These are phyloP conservation scores for Pseudogymnoascus sp. DNA, from an alignment of 2,329 filamentous ascomycete genomes.

Conservation along the genomic window DNA sequence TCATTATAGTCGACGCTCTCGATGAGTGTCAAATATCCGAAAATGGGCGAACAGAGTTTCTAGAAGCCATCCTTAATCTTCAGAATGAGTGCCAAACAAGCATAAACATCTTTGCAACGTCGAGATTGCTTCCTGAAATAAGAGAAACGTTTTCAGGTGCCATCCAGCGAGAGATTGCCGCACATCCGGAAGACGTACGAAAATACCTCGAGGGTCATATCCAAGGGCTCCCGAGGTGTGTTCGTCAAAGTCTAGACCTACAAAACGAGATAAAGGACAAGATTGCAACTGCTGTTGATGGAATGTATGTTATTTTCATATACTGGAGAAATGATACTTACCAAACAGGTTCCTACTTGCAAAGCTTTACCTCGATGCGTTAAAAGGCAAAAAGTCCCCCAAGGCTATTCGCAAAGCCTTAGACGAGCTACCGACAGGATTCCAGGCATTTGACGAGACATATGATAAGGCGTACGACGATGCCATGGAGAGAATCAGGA, in stretches of 20 bases:
- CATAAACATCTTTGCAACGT: conserved; percentile 28
- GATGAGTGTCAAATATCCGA: conserved; percentile 13
- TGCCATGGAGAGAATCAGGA: conserved; percentile 28
- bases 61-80: conserved; percentile 19
- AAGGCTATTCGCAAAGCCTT: conserved; percentile 26
- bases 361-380: conserved; percentile 26
- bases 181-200: conserved; percentile 25
- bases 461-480: conserved; percentile 17
- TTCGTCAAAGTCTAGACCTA: conserved; percentile 15
- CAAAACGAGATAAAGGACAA: conserved; percentile 19
- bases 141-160: conserved; percentile 16
- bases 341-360: conserved; percentile 18
- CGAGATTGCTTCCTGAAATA: conserved; percentile 25
- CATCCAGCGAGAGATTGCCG: conserved; percentile 25
- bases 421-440: conserved; percentile 22
- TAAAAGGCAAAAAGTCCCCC: conserved; percentile 21
- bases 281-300: conserved; percentile 22
- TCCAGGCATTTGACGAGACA: conserved; percentile 15
- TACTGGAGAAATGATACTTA: background rate
- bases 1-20: conserved; percentile 16
- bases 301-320: conserved; percentile 26
- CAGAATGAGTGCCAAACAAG: conserved; percentile 12
- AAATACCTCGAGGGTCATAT: conserved; percentile 24
- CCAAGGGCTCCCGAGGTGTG: conserved; percentile 15
- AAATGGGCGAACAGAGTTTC: background rate